A percentile compares a stretch with the other conserved stretches of the same genome.
These are phyloP conservation scores for Withania somnifera DNA, from an alignment of 305 asterid genomes.

Conservation along the genomic window DNA sequence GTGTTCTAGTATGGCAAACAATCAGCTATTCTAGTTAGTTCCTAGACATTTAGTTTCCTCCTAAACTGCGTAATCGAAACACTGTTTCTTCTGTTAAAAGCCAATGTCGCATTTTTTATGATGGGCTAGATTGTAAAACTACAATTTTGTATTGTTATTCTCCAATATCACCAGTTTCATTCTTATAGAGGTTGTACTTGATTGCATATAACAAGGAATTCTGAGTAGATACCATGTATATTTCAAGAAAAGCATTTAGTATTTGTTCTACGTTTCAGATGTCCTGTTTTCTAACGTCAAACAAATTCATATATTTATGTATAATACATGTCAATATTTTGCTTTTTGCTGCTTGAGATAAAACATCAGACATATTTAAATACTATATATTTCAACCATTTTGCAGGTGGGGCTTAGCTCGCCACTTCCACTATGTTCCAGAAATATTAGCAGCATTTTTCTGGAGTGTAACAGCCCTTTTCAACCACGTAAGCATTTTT, in stretches of 20 bases:
- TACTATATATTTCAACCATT: neutral
- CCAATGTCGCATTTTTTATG: neutral
- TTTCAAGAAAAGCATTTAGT: neutral
- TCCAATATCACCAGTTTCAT: neutral
- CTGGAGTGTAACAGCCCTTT: constrained; percentile 91
- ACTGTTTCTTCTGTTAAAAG: neutral
- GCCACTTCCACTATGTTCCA: constrained; percentile 94
- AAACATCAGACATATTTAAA: neutral
- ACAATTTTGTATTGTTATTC: neutral
- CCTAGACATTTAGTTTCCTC: neutral
- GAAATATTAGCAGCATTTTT: constrained; percentile 78
- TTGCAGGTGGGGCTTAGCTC: constrained; percentile 93
- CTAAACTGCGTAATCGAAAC: neutral
- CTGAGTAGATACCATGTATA: neutral
- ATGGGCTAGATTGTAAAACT: neutral
- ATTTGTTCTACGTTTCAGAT: neutral
- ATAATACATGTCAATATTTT: neutral
- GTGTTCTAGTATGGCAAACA: neutral
- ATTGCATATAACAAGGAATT: neutral
- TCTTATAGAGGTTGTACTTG: neutral
- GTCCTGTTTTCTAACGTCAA: neutral
- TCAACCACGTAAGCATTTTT: constrained; percentile 51
- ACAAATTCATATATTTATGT: neutral
- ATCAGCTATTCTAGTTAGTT: neutral
- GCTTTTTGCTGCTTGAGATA: neutral